Evolutionary conservation across 2,329 filamentous ascomycete genomes (phyloP).

Genomic region (Thelonectria rubi): DNA sequence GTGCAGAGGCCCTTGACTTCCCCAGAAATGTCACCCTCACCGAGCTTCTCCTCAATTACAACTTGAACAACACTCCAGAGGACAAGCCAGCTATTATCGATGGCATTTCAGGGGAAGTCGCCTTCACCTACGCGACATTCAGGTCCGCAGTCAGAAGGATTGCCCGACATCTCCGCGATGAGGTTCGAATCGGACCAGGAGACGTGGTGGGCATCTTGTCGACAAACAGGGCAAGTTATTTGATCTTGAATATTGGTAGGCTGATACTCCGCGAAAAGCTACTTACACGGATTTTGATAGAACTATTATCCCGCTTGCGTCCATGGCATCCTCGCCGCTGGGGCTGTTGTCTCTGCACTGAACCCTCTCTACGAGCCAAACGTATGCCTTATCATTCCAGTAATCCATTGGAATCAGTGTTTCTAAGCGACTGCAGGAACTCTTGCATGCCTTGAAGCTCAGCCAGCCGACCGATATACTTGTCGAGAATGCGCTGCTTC

Average conservation of each 20-base stretch:
- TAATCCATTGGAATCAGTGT: neutral
- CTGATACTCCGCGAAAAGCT: neutral
- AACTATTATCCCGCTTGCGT: constrained; percentile 16
- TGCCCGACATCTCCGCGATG: constrained; percentile 2
- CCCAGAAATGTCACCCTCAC: constrained; percentile 12
- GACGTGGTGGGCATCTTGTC: constrained; percentile 13
- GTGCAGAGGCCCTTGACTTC: constrained; percentile 4
- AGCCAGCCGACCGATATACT: neutral
- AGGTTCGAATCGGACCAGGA: constrained; percentile 3
- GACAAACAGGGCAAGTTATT: constrained; percentile 6
- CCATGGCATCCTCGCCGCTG: constrained; percentile 14
- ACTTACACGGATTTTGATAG: neutral
- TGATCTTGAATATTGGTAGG: neutral
- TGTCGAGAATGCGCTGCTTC: constrained; percentile 9
- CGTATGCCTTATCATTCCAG: neutral
- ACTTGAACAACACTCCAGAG: constrained; percentile 5
- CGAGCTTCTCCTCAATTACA: constrained; percentile 11
- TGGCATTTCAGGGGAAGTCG: constrained; percentile 7
- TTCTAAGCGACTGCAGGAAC: neutral
- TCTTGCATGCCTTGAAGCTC: constrained; percentile 3
- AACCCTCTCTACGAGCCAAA: constrained; percentile 17
- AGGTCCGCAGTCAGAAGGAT: constrained; percentile 5
- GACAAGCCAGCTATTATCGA: constrained; percentile 14
- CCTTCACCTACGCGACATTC: constrained; percentile 12
- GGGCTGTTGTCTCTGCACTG: constrained; percentile 8